phyloP scores from a whole-genome alignment of 1,284 basidiomycete genomes.

The Stereum hirsutum region DNA sequence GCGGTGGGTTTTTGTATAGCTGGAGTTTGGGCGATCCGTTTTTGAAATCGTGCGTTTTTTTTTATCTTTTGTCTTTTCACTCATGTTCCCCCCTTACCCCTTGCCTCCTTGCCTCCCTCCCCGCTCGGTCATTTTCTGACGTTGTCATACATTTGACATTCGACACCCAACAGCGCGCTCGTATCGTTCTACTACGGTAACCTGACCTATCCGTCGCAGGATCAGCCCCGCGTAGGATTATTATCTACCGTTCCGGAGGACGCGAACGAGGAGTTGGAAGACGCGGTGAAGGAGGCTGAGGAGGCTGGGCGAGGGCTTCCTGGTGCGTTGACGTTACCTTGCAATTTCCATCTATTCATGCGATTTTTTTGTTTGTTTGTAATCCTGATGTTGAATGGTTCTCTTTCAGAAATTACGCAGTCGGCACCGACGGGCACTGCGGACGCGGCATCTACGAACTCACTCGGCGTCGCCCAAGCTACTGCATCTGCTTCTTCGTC shows the following conservation, averaged over 20 bases:
- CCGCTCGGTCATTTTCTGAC: too few species aligned
- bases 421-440: background rate
- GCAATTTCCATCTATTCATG: too few species aligned
- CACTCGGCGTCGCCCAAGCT: conserved; percentile 1
- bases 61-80: background rate
- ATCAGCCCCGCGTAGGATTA: conserved; percentile 58
- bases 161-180: conserved; percentile 16
- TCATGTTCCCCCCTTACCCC: background rate
- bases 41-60: conserved; percentile 26
- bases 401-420: background rate
- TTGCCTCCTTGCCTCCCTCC: background rate
- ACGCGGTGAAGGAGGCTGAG: conserved; percentile 29
- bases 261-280: conserved; percentile 29
- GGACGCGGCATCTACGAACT: background rate
- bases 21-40: conserved; percentile 33
- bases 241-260: conserved; percentile 54
- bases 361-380: background rate
- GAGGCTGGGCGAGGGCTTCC: conserved; percentile 30
- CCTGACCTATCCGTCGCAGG: conserved; percentile 46
- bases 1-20: conserved; percentile 24
- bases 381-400: background rate
- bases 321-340: conserved; percentile 24
- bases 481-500: too few species aligned
- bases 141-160: background rate
- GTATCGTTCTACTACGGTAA: conserved; percentile 57